Base-by-base conservation (phyloP, 1,284 basidiomycete species). In the Amylostereum areolatum region DNA sequence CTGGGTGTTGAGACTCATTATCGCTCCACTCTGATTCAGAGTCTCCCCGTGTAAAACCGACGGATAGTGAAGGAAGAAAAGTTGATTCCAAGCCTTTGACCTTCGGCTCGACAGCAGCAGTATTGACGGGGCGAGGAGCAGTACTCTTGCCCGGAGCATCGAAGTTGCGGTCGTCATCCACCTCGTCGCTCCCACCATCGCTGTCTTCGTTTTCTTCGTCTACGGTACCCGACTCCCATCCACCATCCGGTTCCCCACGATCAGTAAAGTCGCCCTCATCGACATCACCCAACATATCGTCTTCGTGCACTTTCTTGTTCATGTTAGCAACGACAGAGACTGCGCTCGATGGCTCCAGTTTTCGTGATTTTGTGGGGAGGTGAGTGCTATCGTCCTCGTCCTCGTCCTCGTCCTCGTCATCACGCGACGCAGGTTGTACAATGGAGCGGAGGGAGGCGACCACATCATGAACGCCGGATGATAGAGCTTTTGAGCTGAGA, bases 1-100 rank as follows among this genome's bases (percentile, higher is more conserved):
- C 83, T 7, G 69, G 80, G 36, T 77, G 72, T 32, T 76, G 73
- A 45, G 71, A 74, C 55, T 87, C 85, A 28, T 70, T 75, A 48
- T 90, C 87, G 58, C 87, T 85, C 52, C 80, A 80, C 59, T 94
- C 92, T 18, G 87, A 89, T 55, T 81, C 81, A 30, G 88, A 91
- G 46, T 85, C 83, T 1, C 89, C 90, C 43, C 82, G 80, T 35
- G 83, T 77, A 64, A 89, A 98, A 1, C 94, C 94, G 6, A 87
- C 81, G 2, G 91, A 78, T 29, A 97, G 80, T 1, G 90, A 88
- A 24, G 95, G 95, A 2, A 97, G 75, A 71, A 97, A 97, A 1
- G 84, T 83, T 2, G 92, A 94, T 25, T 75, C 71, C 3, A 52
- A 44, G 56, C 55, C 30, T 51, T 54, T 47, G 54, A 53, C 24